These are phyloP conservation scores for Teunomyces panamensis DNA, from an alignment of 805 yeast genomes.

Conservation along the genomic window DNA sequence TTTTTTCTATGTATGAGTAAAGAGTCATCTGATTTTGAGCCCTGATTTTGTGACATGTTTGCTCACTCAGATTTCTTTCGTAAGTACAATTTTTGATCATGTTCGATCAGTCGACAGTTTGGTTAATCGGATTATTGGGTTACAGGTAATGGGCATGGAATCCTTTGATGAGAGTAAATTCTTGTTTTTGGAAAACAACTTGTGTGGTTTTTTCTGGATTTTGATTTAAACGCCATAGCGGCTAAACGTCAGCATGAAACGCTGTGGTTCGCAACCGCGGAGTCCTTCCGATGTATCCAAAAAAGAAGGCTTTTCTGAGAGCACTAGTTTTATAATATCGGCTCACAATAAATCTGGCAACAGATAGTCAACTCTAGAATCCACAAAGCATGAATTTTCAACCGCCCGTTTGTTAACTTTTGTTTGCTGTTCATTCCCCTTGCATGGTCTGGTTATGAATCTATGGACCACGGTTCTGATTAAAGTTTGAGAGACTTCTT, in stretches of 20 bases:
- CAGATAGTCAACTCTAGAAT: neutral
- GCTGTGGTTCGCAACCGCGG: neutral
- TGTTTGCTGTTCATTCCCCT: no score
- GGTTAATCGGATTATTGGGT: neutral
- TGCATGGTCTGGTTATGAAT: no score
- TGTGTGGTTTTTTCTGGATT: neutral
- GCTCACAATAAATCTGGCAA: neutral
- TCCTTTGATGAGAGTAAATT: no score
- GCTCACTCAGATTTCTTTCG: neutral
- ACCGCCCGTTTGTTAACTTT: no score
- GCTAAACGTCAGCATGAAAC: neutral
- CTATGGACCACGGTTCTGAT: no score
- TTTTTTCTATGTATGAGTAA: neutral
- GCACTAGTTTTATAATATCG: neutral
- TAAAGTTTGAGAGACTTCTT: no score
- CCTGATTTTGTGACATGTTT: neutral
- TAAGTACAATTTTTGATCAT: neutral
- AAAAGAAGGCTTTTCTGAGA: neutral
- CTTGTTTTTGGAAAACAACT: no score
- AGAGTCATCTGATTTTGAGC: conserved; percentile 3
- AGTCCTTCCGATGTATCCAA: neutral
- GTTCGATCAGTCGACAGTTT: neutral
- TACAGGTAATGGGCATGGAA: no score
- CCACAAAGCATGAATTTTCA: neutral
- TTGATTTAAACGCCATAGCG: neutral